A percentile compares a stretch with the other conserved stretches of the same genome.
Conservation (phyloP, 148 eudicot genomes). For the Persicaria maculosa region DNA sequence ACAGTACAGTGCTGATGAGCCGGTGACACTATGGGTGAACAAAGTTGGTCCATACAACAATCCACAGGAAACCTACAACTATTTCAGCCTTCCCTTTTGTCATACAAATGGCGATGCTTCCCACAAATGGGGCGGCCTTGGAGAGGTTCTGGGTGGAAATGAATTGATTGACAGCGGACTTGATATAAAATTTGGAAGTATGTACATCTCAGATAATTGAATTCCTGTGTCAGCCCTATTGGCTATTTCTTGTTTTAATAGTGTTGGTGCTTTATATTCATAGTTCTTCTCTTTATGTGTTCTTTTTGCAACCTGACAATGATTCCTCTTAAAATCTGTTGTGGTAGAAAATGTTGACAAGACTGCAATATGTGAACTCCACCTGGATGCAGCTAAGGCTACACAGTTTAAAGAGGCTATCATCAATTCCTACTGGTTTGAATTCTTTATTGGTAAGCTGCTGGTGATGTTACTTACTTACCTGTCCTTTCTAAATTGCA, state of each 20-base stretch:
- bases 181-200: slow-evolving; percentile 71
- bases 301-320: background rate
- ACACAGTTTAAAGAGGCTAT: slow-evolving; percentile 82
- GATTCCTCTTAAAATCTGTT: background rate
- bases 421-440: slow-evolving; percentile 89
- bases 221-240: too few species aligned
- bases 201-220: slow-evolving; percentile 8
- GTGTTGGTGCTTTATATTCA: background rate
- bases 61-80: slow-evolving; percentile 97
- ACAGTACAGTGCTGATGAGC: slow-evolving; percentile 67
- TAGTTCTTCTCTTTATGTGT: background rate
- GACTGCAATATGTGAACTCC: slow-evolving; percentile 58
- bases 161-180: slow-evolving; percentile 94
- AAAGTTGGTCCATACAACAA: slow-evolving; percentile 96
- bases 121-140: slow-evolving; percentile 98
- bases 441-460: slow-evolving; percentile 36
- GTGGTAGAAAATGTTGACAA: slow-evolving; percentile 23
- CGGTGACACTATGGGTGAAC: slow-evolving; percentile 92
- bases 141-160: slow-evolving; percentile 96
- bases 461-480: background rate
- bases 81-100: slow-evolving; percentile 88
- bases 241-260: too few species aligned
- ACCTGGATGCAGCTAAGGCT: slow-evolving; percentile 76
- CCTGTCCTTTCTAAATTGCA: background rate
- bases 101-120: slow-evolving; percentile 53